Evolutionary conservation across 805 yeast genomes (phyloP).

Genomic region (Nakazawaea molendinolei): DNA sequence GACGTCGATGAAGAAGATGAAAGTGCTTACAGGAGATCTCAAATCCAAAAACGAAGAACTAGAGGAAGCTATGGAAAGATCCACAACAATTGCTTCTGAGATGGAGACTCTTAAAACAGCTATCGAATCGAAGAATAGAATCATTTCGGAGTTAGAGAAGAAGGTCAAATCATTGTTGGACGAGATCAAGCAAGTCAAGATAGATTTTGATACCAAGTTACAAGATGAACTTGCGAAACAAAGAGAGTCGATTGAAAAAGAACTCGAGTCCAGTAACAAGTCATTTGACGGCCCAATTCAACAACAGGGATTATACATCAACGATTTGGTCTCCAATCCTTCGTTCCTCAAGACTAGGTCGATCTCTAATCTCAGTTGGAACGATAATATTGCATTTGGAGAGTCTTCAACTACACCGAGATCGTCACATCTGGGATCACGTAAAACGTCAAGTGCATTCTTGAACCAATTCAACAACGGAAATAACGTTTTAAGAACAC

Average conservation of each 20-base stretch:
- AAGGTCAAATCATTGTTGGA: slow-evolving; percentile 23
- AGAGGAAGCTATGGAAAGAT: slow-evolving; percentile 20
- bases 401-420: slow-evolving; percentile 43
- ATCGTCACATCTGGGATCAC: slow-evolving; percentile 5
- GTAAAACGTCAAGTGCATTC: slow-evolving; percentile 8
- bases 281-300: slow-evolving; percentile 8
- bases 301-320: slow-evolving; percentile 19
- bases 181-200: slow-evolving; percentile 24
- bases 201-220: slow-evolving; percentile 18
- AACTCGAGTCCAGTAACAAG: slow-evolving; percentile 13
- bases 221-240: slow-evolving; percentile 22
- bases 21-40: slow-evolving; percentile 29
- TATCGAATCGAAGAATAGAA: slow-evolving; percentile 17
- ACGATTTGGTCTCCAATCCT: slow-evolving; percentile 18
- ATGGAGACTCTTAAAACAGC: slow-evolving; percentile 19
- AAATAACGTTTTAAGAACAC: slow-evolving; percentile 3
- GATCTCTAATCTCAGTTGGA: slow-evolving; percentile 19
- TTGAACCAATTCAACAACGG: slow-evolving; percentile 1
- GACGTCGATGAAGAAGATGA: slow-evolving; percentile 21
- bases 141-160: slow-evolving; percentile 17
- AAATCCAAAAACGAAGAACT: slow-evolving; percentile 24
- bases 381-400: slow-evolving; percentile 34
- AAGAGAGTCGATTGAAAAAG: slow-evolving; percentile 14
- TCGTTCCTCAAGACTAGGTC: slow-evolving; percentile 18
- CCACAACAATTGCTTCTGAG: slow-evolving; percentile 16